Evolutionary conservation across 192 early-diverging fungal species (phyloP).

Genomic region (Coemansia sp.): DNA sequence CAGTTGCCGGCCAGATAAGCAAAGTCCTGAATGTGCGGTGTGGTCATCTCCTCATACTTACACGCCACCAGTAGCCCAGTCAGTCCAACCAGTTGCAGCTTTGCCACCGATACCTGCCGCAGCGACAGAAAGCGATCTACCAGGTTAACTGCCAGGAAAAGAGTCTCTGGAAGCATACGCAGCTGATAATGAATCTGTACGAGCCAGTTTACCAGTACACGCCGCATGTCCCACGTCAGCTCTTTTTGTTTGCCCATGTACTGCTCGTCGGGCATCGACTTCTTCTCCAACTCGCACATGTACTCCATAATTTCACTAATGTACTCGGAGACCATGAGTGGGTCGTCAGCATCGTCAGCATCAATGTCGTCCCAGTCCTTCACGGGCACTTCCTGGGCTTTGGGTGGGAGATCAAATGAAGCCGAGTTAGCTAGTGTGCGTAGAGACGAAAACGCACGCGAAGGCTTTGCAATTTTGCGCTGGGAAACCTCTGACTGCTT

Average conservation of each 20-base stretch:
- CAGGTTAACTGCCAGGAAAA: constrained; percentile 90
- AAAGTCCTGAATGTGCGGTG: constrained; percentile 82
- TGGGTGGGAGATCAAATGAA: constrained; percentile 10
- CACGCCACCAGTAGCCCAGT: constrained; percentile 86
- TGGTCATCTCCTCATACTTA: constrained; percentile 93
- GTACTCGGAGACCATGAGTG: constrained; percentile 93
- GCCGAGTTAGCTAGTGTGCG: constrained; percentile 17
- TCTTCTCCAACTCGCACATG: constrained; percentile 72
- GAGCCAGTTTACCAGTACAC: constrained; percentile 93
- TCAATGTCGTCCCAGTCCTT: constrained; percentile 74
- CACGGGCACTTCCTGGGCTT: constrained; percentile 8
- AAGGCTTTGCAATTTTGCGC: constrained; percentile 45
- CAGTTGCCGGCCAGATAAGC: constrained; percentile 81
- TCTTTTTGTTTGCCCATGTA: constrained; percentile 87
- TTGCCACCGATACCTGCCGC: constrained; percentile 79
- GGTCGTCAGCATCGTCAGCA: constrained; percentile 76
- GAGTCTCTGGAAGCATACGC: constrained; percentile 88
- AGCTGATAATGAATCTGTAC: constrained; percentile 91
- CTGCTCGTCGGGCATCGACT: constrained; percentile 71
- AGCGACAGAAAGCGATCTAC: constrained; percentile 91
- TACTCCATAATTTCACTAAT: constrained; percentile 90
- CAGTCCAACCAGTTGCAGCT: constrained; percentile 93
- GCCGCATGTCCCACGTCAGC: constrained; percentile 89
- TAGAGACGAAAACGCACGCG: constrained; percentile 38
- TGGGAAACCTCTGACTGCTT: background rate